These are phyloP conservation scores for Panaeolus papilionaceus DNA, from an alignment of 768 basidiomycete genomes.

Conservation along the genomic window DNA sequence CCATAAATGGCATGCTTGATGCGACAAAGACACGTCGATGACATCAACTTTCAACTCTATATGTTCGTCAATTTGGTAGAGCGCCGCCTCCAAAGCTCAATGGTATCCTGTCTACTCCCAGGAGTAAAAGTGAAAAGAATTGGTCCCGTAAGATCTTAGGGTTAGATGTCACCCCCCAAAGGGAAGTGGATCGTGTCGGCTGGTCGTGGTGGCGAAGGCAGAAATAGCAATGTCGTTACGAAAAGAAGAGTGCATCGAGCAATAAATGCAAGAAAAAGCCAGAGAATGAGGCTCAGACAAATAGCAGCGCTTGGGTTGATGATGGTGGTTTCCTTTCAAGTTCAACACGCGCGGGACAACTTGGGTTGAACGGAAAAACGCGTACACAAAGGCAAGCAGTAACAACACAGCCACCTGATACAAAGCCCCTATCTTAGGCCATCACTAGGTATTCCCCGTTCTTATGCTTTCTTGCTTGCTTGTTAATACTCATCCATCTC, in stretches of 20 bases:
- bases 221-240: slow-evolving; percentile 35
- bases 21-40: slow-evolving; percentile 22
- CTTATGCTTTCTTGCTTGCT: too few relatives aligned
- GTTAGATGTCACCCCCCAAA: slow-evolving; percentile 62
- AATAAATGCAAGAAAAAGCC: slow-evolving; percentile 46
- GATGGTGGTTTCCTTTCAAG: slow-evolving; percentile 22
- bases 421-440: neutral
- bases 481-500: too few relatives aligned
- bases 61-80: slow-evolving; percentile 1
- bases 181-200: slow-evolving; percentile 54
- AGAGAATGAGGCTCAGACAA: slow-evolving; percentile 21
- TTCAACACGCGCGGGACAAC: neutral
- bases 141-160: slow-evolving; percentile 53
- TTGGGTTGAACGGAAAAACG: slow-evolving; percentile 24
- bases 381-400: slow-evolving; percentile 33
- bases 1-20: slow-evolving; percentile 18
- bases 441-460: too few relatives aligned
- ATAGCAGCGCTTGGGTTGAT: slow-evolving; percentile 24
- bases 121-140: slow-evolving; percentile 38
- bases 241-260: slow-evolving; percentile 52
- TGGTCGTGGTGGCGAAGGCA: slow-evolving; percentile 47
- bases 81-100: slow-evolving; percentile 22
- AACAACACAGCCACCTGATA: slow-evolving; percentile 6
- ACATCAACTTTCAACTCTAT: slow-evolving; percentile 19
- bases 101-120: slow-evolving; percentile 29